Conservation (phyloP, 2,329 filamentous ascomycete species). For the Fusarium sp. region DNA sequence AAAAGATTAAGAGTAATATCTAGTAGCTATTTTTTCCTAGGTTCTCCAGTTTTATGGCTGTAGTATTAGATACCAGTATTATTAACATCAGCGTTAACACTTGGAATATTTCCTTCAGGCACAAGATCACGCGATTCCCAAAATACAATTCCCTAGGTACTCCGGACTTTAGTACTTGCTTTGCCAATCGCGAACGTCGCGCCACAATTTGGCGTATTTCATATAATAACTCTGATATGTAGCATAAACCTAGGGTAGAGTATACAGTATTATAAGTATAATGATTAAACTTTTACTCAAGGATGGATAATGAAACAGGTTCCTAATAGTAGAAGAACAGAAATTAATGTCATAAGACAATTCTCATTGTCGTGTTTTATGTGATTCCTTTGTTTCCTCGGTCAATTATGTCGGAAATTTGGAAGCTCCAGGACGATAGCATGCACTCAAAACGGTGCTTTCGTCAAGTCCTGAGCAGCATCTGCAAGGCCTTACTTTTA, state of each 20-base stretch:
- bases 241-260: not conserved
- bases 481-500: slow-evolving; percentile 13
- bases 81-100: not conserved
- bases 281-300: not conserved
- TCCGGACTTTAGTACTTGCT: not conserved
- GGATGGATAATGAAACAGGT: not conserved
- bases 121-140: not conserved
- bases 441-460: not conserved
- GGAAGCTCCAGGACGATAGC: not conserved
- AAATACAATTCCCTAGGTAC: not conserved
- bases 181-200: not conserved
- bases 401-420: not conserved
- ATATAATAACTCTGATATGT: not conserved
- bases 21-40: slow-evolving; percentile 21
- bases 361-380: not conserved
- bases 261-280: not conserved
- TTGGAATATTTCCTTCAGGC: not conserved
- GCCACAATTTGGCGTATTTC: not conserved
- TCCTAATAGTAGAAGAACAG: not conserved
- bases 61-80: slow-evolving; percentile 8
- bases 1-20: slow-evolving; percentile 24
- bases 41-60: not conserved
- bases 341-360: not conserved
- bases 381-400: not conserved
- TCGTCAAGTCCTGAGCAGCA: not conserved